A percentile compares a stretch with the other conserved stretches of the same genome.
Conservation (phyloP, 2,329 filamentous ascomycete species). For the Eutypa lata region DNA sequence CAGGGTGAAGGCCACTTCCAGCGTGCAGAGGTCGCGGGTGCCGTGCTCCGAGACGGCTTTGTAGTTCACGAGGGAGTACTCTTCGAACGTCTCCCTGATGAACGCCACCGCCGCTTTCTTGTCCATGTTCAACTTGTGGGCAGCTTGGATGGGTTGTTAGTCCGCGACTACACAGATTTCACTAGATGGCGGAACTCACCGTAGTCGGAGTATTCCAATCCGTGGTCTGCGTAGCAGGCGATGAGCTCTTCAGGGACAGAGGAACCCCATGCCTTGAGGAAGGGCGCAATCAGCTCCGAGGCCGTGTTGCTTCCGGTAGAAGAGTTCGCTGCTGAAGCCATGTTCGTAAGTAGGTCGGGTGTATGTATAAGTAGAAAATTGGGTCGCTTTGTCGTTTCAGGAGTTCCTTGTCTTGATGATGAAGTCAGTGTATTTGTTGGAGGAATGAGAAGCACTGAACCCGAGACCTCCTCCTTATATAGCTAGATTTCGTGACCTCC, state of each 20-base stretch:
- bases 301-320: neutral
- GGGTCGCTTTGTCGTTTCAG: no score
- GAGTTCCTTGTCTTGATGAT: no score
- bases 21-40: neutral
- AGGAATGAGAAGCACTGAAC: no score
- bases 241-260: neutral
- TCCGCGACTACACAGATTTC: neutral
- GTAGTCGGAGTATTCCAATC: neutral
- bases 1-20: neutral
- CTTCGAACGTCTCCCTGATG: neutral
- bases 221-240: neutral
- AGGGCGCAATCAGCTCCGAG: neutral
- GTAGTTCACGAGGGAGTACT: neutral
- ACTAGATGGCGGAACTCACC: neutral
- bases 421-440: no score
- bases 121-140: neutral
- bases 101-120: neutral
- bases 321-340: no score
- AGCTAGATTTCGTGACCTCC: no score
- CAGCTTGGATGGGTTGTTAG: neutral
- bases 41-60: neutral
- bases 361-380: no score
- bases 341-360: no score
- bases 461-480: no score
- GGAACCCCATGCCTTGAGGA: neutral